phyloP scores from a whole-genome alignment of 176 grass and related monocot genomes.

The Aegilops longissima region DNA sequence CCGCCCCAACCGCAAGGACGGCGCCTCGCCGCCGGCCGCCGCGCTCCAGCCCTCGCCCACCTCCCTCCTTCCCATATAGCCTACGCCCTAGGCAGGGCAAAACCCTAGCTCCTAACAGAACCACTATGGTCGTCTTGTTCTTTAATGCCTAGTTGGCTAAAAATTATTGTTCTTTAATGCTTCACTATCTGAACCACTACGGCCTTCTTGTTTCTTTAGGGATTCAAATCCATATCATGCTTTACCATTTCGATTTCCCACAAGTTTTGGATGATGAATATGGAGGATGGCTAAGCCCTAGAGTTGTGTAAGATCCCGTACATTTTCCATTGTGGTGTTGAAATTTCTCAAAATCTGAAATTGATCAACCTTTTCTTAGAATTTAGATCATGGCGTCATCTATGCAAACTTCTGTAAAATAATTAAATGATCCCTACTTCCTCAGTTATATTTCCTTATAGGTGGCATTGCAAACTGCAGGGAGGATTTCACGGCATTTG shows the following conservation, averaged over 20 bases:
- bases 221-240: slow-evolving; percentile 59
- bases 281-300: slow-evolving; percentile 27
- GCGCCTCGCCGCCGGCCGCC: no score
- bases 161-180: neutral
- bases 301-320: slow-evolving; percentile 41
- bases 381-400: neutral
- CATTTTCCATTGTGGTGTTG: neutral
- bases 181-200: neutral
- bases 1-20: no score
- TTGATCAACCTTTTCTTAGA: neutral
- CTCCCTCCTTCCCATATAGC: no score
- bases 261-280: slow-evolving; percentile 74
- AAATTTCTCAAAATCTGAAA: neutral
- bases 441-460: neutral
- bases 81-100: no score
- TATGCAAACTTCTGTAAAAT: neutral
- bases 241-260: slow-evolving; percentile 70
- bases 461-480: neutral
- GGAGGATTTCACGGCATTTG: slow-evolving; percentile 46
- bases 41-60: no score
- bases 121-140: neutral
- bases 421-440: neutral
- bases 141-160: neutral
- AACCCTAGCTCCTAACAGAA: no score
- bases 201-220: slow-evolving; percentile 1